Evolutionary conservation across 306 rosid species (phyloP), one percentile per base, ranked within the genome.

Genomic region (Trifolium pratense): DNA sequence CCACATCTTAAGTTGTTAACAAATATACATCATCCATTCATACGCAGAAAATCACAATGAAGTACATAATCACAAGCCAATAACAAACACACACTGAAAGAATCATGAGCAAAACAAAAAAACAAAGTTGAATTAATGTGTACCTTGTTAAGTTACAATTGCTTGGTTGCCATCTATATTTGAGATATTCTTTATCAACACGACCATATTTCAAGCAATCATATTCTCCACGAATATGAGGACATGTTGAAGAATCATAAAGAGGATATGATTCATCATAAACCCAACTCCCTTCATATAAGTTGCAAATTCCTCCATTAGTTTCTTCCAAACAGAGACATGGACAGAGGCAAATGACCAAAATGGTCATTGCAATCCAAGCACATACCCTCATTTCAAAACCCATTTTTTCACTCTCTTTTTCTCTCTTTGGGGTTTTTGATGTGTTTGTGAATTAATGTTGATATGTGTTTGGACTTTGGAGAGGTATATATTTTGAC

Each of bases 101-200:
- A 10, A 13, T 12, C 6, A 43, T 13, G 2, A 7, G 0, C 1
- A 7, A 36, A 6, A 36, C 2, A 36, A 31, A 36, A 1, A 36
- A 0, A 42, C 3, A 43, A 12, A 43, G 7, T 43, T 43, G 5
- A 43, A 13, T 43, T n/a, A 48, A 48, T 15, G 18, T n/a, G 55
- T 48, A 48, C 97, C 92, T 91, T 68, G 97, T 90, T 13, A 88
- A 65, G 53, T 74, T 32, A 62, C 93, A 88, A 15, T 49, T 4
- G 0, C 7, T 43, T 13, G 97, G 93, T 46, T 85, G 91, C 97
- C 97, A 91, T 53, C 89, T 46, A 69, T 70, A 91, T 16, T 81
- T 83, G 73, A 91, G 97, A 13, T 91, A 88, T 0, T 64, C 11
- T 0, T 2, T 59, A 80, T 88, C 89, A 5, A 83, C 78, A 0